Conservation (phyloP, 345 rosid genomes). For the Brassica nigra region DNA sequence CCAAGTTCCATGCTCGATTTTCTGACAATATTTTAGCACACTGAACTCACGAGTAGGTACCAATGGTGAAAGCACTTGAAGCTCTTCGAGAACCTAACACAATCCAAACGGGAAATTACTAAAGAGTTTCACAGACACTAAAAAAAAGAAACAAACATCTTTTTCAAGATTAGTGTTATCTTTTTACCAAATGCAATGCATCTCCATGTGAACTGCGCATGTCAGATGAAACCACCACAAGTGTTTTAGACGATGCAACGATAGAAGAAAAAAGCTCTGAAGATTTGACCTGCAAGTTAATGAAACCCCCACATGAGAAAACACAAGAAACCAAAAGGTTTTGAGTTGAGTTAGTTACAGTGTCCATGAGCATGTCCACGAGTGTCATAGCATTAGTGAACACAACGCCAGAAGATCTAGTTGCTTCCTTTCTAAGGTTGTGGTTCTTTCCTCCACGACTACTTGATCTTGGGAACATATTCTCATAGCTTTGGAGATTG, state of each 20-base stretch:
- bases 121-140: not conserved
- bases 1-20: conserved; percentile 87
- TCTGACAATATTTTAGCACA: conserved; percentile 76
- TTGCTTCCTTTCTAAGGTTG: conserved; percentile 67
- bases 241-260: conserved; percentile 64
- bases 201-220: conserved; percentile 50
- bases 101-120: not conserved
- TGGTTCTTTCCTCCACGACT: conserved; percentile 54
- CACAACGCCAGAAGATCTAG: conserved; percentile 81
- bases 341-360: conserved; percentile 53
- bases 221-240: conserved; percentile 72
- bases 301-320: not conserved
- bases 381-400: conserved; percentile 70
- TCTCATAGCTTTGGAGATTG: conserved; percentile 63
- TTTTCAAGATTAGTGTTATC: not conserved
- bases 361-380: conserved; percentile 89
- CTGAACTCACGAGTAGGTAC: conserved; percentile 75
- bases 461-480: conserved; percentile 60
- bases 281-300: conserved; percentile 64
- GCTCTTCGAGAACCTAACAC: conserved; percentile 68
- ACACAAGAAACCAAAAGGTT: not conserved
- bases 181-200: conserved; percentile 37
- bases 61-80: conserved; percentile 85
- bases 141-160: not conserved
- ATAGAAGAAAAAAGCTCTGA: conserved; percentile 73